Conservation (phyloP, 1,139 yeast genomes). For the Yueomyces sp. region DNA sequence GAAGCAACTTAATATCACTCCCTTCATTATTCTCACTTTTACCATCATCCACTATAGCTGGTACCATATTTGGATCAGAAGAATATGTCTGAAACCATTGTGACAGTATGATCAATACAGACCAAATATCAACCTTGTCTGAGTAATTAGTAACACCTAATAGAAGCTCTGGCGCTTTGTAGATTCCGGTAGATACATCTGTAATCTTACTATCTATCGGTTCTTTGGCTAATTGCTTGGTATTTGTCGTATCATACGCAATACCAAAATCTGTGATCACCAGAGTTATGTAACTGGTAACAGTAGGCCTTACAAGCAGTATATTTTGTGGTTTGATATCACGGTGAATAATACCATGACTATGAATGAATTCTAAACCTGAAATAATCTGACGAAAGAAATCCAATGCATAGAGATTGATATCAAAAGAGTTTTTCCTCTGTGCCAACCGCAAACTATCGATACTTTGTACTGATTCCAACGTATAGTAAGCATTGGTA, state of each 20-base stretch:
- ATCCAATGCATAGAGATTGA: conserved; percentile 13
- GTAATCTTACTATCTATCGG: conserved; percentile 36
- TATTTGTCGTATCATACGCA: conserved; percentile 34
- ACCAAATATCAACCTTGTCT: conserved; percentile 67
- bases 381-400: conserved; percentile 33
- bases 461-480: conserved; percentile 3
- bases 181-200: conserved; percentile 68
- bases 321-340: conserved; percentile 80
- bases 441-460: conserved; percentile 1
- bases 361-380: conserved; percentile 43
- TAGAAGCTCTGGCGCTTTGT: conserved; percentile 76
- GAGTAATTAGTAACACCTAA: conserved; percentile 56
- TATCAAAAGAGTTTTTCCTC: conserved; percentile 9
- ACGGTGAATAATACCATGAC: conserved; percentile 63
- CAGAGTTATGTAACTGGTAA: conserved; percentile 18
- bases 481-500: conserved; percentile 24
- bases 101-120: conserved; percentile 58
- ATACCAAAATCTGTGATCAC: conserved; percentile 74
- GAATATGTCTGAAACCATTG: conserved; percentile 37
- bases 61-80: conserved; percentile 28
- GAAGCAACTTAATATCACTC: conserved; percentile 56
- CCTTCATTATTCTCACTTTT: conserved; percentile 26
- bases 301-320: conserved; percentile 28
- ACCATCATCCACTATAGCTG: conserved; percentile 16
- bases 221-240: conserved; percentile 29